Evolutionary conservation across 2,329 filamentous ascomycete genomes (phyloP).

Genomic region (Ceratocystiopsis minuta): DNA sequence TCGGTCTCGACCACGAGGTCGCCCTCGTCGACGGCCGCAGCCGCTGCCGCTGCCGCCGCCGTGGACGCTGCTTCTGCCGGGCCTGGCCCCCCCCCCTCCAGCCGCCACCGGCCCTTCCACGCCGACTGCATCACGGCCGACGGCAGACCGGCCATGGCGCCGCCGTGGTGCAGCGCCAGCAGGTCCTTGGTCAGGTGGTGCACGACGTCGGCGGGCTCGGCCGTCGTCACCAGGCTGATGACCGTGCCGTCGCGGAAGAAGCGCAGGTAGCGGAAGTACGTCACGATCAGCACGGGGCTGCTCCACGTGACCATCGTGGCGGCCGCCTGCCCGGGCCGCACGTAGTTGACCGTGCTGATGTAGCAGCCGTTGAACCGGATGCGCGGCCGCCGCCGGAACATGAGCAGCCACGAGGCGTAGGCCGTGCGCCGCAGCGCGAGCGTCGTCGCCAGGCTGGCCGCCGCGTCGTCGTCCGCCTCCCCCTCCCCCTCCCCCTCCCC

Average conservation of each 20-base stretch:
- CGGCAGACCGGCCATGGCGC: conserved; percentile 14
- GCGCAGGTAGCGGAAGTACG: conserved; percentile 91
- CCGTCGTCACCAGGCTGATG: conserved; percentile 63
- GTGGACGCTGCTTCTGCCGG: conserved; percentile 5
- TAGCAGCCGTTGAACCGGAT: conserved; percentile 92
- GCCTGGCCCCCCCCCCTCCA: conserved; percentile 18
- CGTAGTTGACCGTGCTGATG: conserved; percentile 92
- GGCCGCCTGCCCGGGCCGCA: conserved; percentile 59
- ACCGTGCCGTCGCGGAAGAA: conserved; percentile 82
- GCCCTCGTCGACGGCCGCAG: conserved; percentile 33
- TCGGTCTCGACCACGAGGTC: conserved; percentile 75
- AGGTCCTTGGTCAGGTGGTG: conserved; percentile 62
- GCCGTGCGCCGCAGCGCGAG: conserved; percentile 21
- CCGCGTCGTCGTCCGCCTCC: conserved; percentile 7
- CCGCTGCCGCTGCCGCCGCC: not conserved
- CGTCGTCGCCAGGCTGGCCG: conserved; percentile 20
- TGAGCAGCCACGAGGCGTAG: conserved; percentile 37
- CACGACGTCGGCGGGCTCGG: conserved; percentile 73
- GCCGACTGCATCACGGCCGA: conserved; percentile 49
- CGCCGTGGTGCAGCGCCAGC: conserved; percentile 28
- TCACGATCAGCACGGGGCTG: conserved; percentile 82
- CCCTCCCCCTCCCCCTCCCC: conserved; percentile 6
- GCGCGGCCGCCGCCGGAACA: conserved; percentile 70
- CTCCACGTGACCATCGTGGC: conserved; percentile 57
- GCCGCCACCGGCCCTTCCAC: conserved; percentile 36